A percentile compares a stretch with the other conserved stretches of the same genome.
These are phyloP conservation scores for Lenwebbia sp. DNA, from an alignment of 345 rosid species.

Conservation along the genomic window DNA sequence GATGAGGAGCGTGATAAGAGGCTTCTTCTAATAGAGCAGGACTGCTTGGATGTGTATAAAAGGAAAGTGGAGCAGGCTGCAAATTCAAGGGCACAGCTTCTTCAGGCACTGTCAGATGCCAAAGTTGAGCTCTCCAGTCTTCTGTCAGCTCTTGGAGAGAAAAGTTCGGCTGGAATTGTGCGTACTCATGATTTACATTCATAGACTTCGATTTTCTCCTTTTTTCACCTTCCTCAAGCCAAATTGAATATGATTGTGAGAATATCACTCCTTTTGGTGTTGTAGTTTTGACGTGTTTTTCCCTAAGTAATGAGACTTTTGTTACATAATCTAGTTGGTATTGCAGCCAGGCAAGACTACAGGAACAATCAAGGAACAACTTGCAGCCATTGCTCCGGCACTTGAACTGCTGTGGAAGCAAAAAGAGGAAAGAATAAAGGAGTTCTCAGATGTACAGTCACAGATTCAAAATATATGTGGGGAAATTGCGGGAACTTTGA, in stretches of 20 bases:
- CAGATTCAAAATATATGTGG: slow-evolving; percentile 87
- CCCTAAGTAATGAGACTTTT: not conserved
- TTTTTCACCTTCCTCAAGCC: not conserved
- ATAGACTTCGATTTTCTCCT: not conserved
- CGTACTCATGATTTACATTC: slow-evolving; percentile 12
- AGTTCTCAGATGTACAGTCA: slow-evolving; percentile 70
- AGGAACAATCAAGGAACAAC: slow-evolving; percentile 94
- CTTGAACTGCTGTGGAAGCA: slow-evolving; percentile 89
- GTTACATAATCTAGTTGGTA: not conserved
- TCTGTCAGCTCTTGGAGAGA: slow-evolving; percentile 77
- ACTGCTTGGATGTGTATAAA: slow-evolving; percentile 82
- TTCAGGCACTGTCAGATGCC: slow-evolving; percentile 78
- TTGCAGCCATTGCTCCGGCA: slow-evolving; percentile 79
- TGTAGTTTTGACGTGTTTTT: not conserved
- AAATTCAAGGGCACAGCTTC: slow-evolving; percentile 76
- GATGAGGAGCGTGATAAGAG: slow-evolving; percentile 90
- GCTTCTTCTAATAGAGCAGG: slow-evolving; percentile 91
- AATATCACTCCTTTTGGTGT: not conserved
- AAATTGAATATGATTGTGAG: not conserved
- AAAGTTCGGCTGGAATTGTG: slow-evolving; percentile 51
- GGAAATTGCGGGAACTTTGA: slow-evolving; percentile 69
- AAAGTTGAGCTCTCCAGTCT: slow-evolving; percentile 70
- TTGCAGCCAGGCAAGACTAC: slow-evolving; percentile 68
- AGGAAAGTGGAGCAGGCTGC: slow-evolving; percentile 84
- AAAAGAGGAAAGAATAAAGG: slow-evolving; percentile 74